phyloP scores from a whole-genome alignment of 768 basidiomycete species.

The Lactarius vividus region DNA sequence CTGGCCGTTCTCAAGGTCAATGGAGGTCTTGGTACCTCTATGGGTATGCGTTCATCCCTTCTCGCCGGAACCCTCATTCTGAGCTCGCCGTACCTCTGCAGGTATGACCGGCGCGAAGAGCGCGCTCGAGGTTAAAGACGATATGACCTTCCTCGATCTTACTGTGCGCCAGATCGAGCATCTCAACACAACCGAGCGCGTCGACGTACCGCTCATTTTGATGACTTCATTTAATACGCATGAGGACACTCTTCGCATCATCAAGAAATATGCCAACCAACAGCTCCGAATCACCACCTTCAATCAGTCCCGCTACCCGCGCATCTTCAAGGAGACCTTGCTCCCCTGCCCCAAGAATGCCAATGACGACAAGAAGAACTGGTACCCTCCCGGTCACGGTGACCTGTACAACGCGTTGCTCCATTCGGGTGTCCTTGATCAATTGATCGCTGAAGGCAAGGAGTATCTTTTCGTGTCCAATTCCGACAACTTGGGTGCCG shows the following conservation, averaged over 20 bases:
- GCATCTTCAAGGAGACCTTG: slow-evolving; percentile 66
- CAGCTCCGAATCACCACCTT: slow-evolving; percentile 70
- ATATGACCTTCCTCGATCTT: slow-evolving; percentile 67
- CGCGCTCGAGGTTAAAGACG: slow-evolving; percentile 73
- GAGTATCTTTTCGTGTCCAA: slow-evolving; percentile 80
- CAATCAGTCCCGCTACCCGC: slow-evolving; percentile 74
- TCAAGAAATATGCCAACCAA: slow-evolving; percentile 79
- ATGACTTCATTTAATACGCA: slow-evolving; percentile 85
- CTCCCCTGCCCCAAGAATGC: slow-evolving; percentile 59
- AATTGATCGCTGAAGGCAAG: slow-evolving; percentile 66
- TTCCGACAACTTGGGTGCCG: slow-evolving; percentile 73
- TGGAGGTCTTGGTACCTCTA: slow-evolving; percentile 69
- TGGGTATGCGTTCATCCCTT: slow-evolving; percentile 39
- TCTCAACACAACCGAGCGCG: slow-evolving; percentile 56
- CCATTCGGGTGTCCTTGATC: slow-evolving; percentile 73
- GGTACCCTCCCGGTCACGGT: slow-evolving; percentile 79
- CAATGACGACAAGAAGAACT: slow-evolving; percentile 61
- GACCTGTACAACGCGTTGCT: slow-evolving; percentile 69
- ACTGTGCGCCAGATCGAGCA: slow-evolving; percentile 67
- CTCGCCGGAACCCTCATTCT: neutral
- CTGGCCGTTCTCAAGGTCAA: slow-evolving; percentile 78
- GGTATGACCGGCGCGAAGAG: slow-evolving; percentile 64
- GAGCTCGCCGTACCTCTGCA: slow-evolving; percentile 25
- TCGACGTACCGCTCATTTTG: slow-evolving; percentile 74
- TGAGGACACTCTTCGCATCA: slow-evolving; percentile 73